Evolutionary conservation across 169 alveolate genomes (phyloP), one percentile per base, ranked within the genome.

Genomic region (Eimeria zaria): DNA sequence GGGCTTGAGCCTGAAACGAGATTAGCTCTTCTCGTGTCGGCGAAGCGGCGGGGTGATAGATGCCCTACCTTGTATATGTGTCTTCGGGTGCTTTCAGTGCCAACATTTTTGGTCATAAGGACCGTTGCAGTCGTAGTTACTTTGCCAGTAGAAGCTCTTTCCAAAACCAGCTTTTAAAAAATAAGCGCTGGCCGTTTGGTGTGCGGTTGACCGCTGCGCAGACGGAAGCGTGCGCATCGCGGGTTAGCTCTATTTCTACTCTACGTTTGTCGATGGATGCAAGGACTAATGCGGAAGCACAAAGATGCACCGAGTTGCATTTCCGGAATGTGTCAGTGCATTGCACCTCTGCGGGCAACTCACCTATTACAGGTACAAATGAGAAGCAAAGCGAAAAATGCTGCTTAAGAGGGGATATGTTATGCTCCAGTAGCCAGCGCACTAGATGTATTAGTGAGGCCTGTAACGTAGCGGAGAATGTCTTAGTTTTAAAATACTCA

Each of bases 141-240:
- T 69, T 69, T 33, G 80, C 80, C 51, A 1, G 27, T 69, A 44
- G 27, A 44, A 76, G 14, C 87, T 5, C 24, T 27, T 27, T 22
- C 39, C 64, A 44, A 48, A 44, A 8, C 33, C 33, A 27, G 30
- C 51, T 30, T 12, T 81, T 9, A 53, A 30, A 14, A 27, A 39
- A 30, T 18, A 51, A n/a, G 46, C 90, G 90, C 71, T 48, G 90
- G 20, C 90, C 90, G 74, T 81, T 81, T 81, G 90, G 44, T 81
- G 90, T 81, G 90, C 90, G 73, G 90, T 53, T 81, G 64, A 51
- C 90, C 90, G 90, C 53, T 81, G 90, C 73, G 90, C 90, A 81
- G 90, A 81, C 90, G 90, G 90, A 53, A 51, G 16, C 90, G 90
- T 81, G 90, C 62, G 90, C 90, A 36, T 81, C 90, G 39, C 69